Evolutionary conservation across 2,329 filamentous ascomycete genomes (phyloP).

Genomic region (Monosporascus sp.): DNA sequence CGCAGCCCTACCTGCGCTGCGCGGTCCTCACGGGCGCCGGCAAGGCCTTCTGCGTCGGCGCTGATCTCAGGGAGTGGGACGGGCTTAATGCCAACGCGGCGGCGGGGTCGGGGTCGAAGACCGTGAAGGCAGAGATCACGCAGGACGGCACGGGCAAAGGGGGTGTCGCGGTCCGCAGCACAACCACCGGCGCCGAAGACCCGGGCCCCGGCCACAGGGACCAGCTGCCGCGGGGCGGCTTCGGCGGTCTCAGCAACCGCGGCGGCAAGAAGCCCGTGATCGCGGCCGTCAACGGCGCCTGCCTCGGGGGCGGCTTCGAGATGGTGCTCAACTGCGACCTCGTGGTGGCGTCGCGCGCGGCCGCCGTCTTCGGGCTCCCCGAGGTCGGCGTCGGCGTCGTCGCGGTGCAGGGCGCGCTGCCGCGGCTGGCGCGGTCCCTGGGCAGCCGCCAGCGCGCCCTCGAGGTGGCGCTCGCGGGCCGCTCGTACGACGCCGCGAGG

Average conservation of each 20-base stretch:
- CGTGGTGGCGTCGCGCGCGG: conserved; percentile 50
- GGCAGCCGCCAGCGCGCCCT: conserved; percentile 60
- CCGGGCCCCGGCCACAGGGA: conserved; percentile 12
- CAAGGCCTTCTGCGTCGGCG: conserved; percentile 60
- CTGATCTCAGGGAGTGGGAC: conserved; percentile 63
- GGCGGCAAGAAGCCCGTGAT: conserved; percentile 69
- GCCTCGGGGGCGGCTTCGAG: conserved; percentile 72
- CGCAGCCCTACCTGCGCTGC: conserved; percentile 54
- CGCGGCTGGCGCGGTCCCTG: conserved; percentile 60
- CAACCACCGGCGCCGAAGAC: conserved; percentile 5
- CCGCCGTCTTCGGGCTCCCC: conserved; percentile 62
- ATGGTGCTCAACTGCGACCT: conserved; percentile 71
- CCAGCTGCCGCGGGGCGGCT: conserved; percentile 43
- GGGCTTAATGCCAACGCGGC: conserved; percentile 30
- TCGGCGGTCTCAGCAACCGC: conserved; percentile 62
- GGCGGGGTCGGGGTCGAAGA: neutral
- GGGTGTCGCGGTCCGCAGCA: neutral
- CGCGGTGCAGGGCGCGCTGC: conserved; percentile 65
- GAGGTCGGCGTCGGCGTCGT: conserved; percentile 69
- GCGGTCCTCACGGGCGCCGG: conserved; percentile 60
- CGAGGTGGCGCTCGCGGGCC: conserved; percentile 65
- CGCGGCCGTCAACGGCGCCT: conserved; percentile 70
- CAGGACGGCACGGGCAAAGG: neutral
- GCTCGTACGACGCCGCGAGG: conserved; percentile 53
- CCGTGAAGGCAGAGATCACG: neutral